Conservation (phyloP, 78 protist genomes). For the Speleostelium caveatum region DNA sequence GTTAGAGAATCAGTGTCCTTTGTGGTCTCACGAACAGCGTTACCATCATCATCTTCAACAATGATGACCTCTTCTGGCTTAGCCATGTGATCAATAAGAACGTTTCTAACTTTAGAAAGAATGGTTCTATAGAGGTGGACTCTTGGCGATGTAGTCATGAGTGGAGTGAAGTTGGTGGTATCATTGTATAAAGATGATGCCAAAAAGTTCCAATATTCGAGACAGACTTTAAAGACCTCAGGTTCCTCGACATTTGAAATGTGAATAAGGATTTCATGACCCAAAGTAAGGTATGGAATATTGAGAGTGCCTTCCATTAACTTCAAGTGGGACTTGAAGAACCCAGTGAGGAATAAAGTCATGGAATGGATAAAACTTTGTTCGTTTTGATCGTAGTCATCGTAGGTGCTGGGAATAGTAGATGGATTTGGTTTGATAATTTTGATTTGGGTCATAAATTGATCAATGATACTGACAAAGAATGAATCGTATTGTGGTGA, state of each 20-base stretch:
- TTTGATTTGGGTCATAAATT: constrained; percentile 55
- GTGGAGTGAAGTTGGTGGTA: constrained; percentile 17
- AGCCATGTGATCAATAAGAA: constrained; percentile 96
- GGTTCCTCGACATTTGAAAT: constrained; percentile 93
- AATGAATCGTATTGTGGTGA: constrained; percentile 24
- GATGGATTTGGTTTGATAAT: constrained; percentile 55
- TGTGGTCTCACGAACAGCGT: constrained; percentile 93
- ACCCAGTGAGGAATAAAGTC: constrained; percentile 88
- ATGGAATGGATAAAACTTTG: constrained; percentile 87
- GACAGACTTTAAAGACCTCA: constrained; percentile 97
- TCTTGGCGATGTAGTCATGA: constrained; percentile 54
- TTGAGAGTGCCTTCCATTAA: constrained; percentile 77
- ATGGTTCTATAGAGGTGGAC: constrained; percentile 81
- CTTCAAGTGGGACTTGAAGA: constrained; percentile 87
- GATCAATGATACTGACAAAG: constrained; percentile 41
- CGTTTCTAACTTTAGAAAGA: constrained; percentile 89
- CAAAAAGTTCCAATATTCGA: constrained; percentile 96
- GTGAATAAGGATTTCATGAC: constrained; percentile 78
- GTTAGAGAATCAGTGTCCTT: constrained; percentile 91
- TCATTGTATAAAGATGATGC: constrained; percentile 71
- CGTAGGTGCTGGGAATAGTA: constrained; percentile 75
- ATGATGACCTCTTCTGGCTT: constrained; percentile 99
- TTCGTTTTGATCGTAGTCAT: constrained; percentile 68
- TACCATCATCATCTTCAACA: constrained; percentile 97
- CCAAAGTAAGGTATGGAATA: constrained; percentile 58